phyloP scores from a whole-genome alignment of 805 yeast species.

The Metschnikowia matae region DNA sequence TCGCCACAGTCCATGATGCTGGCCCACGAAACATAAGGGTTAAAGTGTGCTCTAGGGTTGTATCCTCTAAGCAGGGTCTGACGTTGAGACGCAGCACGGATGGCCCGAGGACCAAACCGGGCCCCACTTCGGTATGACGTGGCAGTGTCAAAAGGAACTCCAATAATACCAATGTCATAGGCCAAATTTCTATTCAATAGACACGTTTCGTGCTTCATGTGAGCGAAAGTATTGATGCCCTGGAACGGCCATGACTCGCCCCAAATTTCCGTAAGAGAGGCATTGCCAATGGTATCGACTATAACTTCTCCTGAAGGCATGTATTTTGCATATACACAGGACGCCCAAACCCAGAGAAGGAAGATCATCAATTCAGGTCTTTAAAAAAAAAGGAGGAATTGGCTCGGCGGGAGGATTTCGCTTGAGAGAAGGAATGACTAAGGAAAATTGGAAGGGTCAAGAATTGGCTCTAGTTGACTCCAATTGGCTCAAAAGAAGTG shows the following conservation, averaged over 20 bases:
- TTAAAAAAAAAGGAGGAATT: not conserved
- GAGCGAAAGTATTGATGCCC: constrained; percentile 72
- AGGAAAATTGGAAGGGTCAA: too few species aligned
- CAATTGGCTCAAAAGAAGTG: too few species aligned
- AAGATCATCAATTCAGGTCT: not conserved
- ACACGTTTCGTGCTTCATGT: constrained; percentile 58
- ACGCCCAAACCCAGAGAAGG: not conserved
- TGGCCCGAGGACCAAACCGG: constrained; percentile 75
- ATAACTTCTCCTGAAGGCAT: constrained; percentile 5
- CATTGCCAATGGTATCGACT: not conserved
- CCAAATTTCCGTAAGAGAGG: constrained; percentile 56
- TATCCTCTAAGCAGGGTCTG: constrained; percentile 68
- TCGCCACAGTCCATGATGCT: constrained; percentile 53
- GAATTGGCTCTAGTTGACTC: too few species aligned
- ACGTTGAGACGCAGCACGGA: constrained; percentile 64
- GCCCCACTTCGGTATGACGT: constrained; percentile 78
- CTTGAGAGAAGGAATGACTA: too few species aligned
- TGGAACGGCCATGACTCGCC: constrained; percentile 70
- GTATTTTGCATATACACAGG: constrained; percentile 6
- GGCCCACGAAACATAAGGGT: constrained; percentile 51
- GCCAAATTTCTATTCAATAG: constrained; percentile 41
- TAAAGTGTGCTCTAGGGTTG: constrained; percentile 58
- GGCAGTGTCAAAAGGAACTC: constrained; percentile 84
- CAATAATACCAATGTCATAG: constrained; percentile 70
- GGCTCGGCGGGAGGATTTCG: not conserved